Base-by-base conservation (phyloP, 2,329 filamentous ascomycete genomes). In the Aureobasidium sp. region DNA sequence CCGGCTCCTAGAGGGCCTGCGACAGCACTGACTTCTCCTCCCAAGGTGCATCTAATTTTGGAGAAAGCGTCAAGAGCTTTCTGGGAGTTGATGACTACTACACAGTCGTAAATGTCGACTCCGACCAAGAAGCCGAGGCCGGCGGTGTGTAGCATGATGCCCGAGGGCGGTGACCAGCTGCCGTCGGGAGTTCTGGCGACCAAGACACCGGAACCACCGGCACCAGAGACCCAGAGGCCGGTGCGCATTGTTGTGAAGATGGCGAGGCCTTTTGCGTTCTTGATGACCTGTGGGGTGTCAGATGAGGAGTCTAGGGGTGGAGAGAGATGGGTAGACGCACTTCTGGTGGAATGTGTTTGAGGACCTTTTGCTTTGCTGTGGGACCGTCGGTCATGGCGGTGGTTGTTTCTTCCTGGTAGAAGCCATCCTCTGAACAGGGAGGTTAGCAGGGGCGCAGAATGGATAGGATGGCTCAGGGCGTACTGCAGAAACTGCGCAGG, bases 231-330 rank as follows among this genome's bases (percentile, higher is more conserved):
- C 89, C 92, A 96, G 36, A 97, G 78, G 14, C 93, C 93, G 15
- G 90, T 93, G 64, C 93, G 87, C 91, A 97, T 96, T 34, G 91
- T 96, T 0, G 92, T 96, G 77, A 97, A 97, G 67, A 97, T 90
- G 61, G 91, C 92, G 63, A 97, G 82, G 12, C 91, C 93, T 67
- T 93, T 91, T 31, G 92, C 91, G 76, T 94, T 90, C 71, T 89
- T 85, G 68, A 97, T 90, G 62, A 97, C 90, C 70, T 87, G 39
- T 8, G 49, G 1, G 11, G 6, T 22, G 34, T 56, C 9, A 36
- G 36, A 22, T 9, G 20, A 20, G 52, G 37, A n/a, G 25, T 27
- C 15, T 17, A 17, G 17, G 20, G 34, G 8, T 12, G 7, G 9
- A 3, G 14, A 4, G 20, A 52, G 49, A 53, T 25, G 20, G n/a